Percentiles rank a stretch among this genome's conserved stretches.
Conservation (phyloP, 1,139 yeast species). For the Magnusiomyces sp. region DNA sequence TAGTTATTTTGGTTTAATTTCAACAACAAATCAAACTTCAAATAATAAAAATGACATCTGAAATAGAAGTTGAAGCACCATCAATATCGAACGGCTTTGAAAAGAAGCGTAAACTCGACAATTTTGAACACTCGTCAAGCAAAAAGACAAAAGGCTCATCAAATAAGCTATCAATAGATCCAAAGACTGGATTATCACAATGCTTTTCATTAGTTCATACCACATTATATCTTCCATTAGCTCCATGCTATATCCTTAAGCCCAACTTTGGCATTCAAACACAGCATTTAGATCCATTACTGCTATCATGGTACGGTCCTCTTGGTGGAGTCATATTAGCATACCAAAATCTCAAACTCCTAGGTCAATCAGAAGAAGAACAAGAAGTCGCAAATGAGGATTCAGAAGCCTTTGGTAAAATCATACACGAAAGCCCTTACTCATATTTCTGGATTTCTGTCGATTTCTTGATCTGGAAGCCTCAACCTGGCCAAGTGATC, state of each 20-base stretch:
- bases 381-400: slow-evolving; percentile 25
- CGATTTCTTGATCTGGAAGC: slow-evolving; percentile 84
- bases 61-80: too few species aligned
- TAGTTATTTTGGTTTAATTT: too few species aligned
- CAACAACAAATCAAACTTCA: too few species aligned
- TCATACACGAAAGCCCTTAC: slow-evolving; percentile 79
- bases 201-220: slow-evolving; percentile 63
- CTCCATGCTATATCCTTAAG: slow-evolving; percentile 62
- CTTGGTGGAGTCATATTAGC: slow-evolving; percentile 80
- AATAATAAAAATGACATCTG: too few species aligned
- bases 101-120: neutral
- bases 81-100: too few species aligned
- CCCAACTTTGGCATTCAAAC: slow-evolving; percentile 73
- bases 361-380: slow-evolving; percentile 25
- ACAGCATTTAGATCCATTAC: slow-evolving; percentile 83
- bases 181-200: slow-evolving; percentile 34
- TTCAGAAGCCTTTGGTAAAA: slow-evolving; percentile 43
- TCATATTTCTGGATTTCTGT: slow-evolving; percentile 79
- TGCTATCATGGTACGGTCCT: slow-evolving; percentile 70
- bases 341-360: slow-evolving; percentile 52
- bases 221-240: slow-evolving; percentile 70
- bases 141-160: too few species aligned
- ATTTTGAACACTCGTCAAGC: too few species aligned
- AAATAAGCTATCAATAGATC: slow-evolving; percentile 18
- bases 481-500: slow-evolving; percentile 69